A percentile compares a stretch with the other conserved stretches of the same genome.
phyloP scores from a whole-genome alignment of 176 grass and related monocot species.

The Phragmites australis region DNA sequence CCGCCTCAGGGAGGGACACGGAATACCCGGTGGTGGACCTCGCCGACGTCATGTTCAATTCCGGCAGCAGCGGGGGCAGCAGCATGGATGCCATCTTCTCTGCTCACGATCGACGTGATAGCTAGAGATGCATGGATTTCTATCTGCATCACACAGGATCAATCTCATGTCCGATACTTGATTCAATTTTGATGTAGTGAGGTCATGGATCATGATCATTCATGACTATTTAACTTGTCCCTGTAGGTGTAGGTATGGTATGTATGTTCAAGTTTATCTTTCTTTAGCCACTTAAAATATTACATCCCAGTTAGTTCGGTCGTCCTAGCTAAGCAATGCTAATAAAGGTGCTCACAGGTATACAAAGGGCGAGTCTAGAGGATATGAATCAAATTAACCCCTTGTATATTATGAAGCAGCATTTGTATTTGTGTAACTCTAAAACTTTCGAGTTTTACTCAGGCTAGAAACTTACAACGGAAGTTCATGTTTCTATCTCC shows the following conservation, averaged over 20 bases:
- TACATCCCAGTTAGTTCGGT: background rate
- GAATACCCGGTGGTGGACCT: constrained; percentile 61
- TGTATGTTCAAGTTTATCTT: constrained; percentile 9
- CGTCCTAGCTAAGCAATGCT: background rate
- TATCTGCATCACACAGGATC: background rate
- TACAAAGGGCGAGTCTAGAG: background rate
- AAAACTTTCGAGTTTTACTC: background rate
- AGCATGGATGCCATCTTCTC: constrained; percentile 81
- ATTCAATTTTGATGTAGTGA: constrained; percentile 13
- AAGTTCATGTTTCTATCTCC: background rate
- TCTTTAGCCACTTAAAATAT: constrained; percentile 8
- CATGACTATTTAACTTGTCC: background rate
- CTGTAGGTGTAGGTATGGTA: background rate
- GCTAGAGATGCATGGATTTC: constrained; percentile 11
- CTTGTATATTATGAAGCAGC: background rate
- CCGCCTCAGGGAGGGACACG: constrained; percentile 14
- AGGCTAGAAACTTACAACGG: background rate
- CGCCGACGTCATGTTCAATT: constrained; percentile 72
- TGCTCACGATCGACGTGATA: constrained; percentile 37
- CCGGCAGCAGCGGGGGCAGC: constrained; percentile 55
- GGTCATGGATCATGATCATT: background rate
- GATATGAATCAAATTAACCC: background rate
- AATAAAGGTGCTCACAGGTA: constrained; percentile 20
- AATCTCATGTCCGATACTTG: background rate
- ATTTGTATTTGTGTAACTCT: constrained; percentile 12